phyloP scores from a whole-genome alignment of 495 filamentous ascomycete species.

The Chaetomium cochliodes region DNA sequence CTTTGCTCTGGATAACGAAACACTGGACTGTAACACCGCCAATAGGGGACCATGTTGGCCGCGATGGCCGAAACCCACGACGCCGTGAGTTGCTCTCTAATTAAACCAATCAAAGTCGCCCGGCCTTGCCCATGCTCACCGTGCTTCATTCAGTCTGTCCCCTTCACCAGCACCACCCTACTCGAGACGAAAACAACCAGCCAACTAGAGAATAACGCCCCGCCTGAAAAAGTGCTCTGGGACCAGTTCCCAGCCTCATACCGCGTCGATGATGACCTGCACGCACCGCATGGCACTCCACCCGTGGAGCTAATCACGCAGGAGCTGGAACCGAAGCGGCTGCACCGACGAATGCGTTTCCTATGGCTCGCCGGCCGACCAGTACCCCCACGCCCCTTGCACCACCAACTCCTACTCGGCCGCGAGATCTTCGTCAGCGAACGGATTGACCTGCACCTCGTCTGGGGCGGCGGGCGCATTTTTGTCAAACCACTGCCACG shows the following conservation, averaged over 20 bases:
- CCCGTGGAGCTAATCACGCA: background rate
- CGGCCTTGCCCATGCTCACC: background rate
- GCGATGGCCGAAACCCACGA: background rate
- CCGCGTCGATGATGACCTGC: constrained; percentile 1
- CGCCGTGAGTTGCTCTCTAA: background rate
- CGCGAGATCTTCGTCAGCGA: constrained; percentile 2
- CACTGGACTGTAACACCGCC: background rate
- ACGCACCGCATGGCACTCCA: background rate
- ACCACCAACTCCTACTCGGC: background rate
- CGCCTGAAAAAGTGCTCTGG: background rate
- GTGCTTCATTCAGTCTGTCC: background rate
- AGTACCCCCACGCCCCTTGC: background rate
- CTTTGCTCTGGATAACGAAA: background rate
- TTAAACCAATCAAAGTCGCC: background rate
- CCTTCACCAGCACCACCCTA: background rate
- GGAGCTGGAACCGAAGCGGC: background rate
- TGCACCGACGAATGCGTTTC: constrained; percentile 5
- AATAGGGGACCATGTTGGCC: background rate
- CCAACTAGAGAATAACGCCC: background rate
- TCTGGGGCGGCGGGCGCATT: background rate
- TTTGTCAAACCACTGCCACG: background rate
- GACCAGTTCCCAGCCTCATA: constrained; percentile 4
- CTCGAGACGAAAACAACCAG: background rate
- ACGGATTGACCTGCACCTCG: background rate
- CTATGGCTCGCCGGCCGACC: constrained; percentile 1